Percentiles rank a stretch among this genome's conserved stretches.
Evolutionary conservation across 768 basidiomycete genomes (phyloP).

Genomic region (Pholiota microspora): DNA sequence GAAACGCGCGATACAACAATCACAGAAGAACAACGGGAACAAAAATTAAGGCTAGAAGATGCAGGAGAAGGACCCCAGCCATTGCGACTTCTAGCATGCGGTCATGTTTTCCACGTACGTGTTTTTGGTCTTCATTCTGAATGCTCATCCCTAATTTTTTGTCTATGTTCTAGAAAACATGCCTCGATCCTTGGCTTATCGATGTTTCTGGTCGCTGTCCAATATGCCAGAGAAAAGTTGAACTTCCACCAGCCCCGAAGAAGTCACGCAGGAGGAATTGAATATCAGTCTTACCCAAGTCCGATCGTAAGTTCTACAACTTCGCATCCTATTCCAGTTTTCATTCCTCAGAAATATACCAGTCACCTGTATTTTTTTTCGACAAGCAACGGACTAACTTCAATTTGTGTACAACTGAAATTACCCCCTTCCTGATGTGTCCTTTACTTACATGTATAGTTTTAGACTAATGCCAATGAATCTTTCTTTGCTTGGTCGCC

Average conservation of each 20-base stretch:
- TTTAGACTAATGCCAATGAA: not conserved
- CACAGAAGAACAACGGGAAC: constrained; percentile 37
- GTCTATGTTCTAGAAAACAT: constrained; percentile 62
- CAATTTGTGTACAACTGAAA: not conserved
- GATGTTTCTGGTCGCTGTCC: constrained; percentile 88
- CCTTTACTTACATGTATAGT: not conserved
- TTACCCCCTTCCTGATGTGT: not conserved
- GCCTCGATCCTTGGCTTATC: constrained; percentile 86
- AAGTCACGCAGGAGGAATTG: constrained; percentile 6
- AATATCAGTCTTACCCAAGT: not conserved
- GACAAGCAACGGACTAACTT: not conserved
- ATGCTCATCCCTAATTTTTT: not conserved
- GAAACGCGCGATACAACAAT: constrained; percentile 4
- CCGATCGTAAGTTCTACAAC: not conserved
- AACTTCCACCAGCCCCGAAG: constrained; percentile 44
- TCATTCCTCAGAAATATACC: not conserved
- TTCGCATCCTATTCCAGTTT: not conserved
- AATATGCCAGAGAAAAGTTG: constrained; percentile 77
- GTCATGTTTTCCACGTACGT: constrained; percentile 85
- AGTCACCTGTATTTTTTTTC: not conserved
- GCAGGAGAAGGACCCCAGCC: constrained; percentile 78
- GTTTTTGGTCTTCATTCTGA: not conserved
- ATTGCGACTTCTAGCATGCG: constrained; percentile 71
- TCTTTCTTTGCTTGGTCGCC: not conserved
- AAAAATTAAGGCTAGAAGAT: constrained; percentile 56